Percentiles rank a stretch among this genome's conserved stretches.
Evolutionary conservation across 495 filamentous ascomycete species (phyloP).

Genomic region (Neurospora discreta): DNA sequence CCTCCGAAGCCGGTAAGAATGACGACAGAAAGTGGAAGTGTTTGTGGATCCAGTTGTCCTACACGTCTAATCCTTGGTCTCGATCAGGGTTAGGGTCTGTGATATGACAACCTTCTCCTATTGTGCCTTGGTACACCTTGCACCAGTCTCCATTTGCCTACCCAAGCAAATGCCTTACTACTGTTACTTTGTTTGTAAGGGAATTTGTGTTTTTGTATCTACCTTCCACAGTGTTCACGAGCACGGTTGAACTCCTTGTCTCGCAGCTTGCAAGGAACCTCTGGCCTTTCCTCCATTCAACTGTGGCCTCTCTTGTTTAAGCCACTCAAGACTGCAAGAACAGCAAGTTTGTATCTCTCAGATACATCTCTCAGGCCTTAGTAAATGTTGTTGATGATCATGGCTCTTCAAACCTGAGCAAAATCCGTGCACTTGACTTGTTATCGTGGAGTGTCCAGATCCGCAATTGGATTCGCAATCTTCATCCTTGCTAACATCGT

Average conservation of each 20-base stretch:
- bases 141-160: background rate
- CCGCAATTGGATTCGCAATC: background rate
- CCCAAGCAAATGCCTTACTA: background rate
- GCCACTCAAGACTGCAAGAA: background rate
- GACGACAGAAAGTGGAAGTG: background rate
- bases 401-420: background rate
- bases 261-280: background rate
- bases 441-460: constrained; percentile 7
- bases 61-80: background rate
- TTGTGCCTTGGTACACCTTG: background rate
- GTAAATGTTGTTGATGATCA: too few relatives aligned
- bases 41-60: background rate
- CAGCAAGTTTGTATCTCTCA: background rate
- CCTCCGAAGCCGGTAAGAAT: background rate
- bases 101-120: background rate
- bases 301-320: background rate
- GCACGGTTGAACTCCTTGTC: background rate
- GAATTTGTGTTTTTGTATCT: background rate
- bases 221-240: background rate
- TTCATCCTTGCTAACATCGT: background rate
- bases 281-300: background rate
- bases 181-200: background rate
- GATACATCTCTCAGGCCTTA: background rate
- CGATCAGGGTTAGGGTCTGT: background rate
- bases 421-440: background rate